Evolutionary conservation across 192 early-diverging fungal genomes (phyloP).

Genomic region (Umbelopsis isabellina): DNA sequence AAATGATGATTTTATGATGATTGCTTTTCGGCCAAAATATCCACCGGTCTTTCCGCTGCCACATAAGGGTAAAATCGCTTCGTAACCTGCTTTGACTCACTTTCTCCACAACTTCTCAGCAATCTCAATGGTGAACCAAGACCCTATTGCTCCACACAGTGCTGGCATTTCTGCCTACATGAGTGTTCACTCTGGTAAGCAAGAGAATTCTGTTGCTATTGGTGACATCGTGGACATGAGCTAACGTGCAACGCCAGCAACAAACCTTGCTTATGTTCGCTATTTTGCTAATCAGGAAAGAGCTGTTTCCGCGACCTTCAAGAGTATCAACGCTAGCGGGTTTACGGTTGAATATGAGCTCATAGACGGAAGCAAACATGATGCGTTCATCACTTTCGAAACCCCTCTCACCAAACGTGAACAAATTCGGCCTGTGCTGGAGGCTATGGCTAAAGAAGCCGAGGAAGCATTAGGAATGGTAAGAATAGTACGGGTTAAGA

Average conservation of each 20-base stretch:
- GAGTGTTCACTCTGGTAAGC: slow-evolving; percentile 40
- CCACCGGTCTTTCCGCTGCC: no score
- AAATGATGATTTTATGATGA: no score
- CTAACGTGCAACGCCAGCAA: slow-evolving; percentile 18
- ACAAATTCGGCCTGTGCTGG: slow-evolving; percentile 45
- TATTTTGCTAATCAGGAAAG: slow-evolving; percentile 39
- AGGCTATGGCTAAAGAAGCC: slow-evolving; percentile 52
- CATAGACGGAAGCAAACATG: slow-evolving; percentile 23
- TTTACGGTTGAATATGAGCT: slow-evolving; percentile 33
- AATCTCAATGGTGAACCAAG: slow-evolving; percentile 23
- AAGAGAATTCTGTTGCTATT: background rate
- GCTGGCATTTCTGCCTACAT: slow-evolving; percentile 42
- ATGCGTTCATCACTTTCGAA: slow-evolving; percentile 37
- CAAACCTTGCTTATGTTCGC: slow-evolving; percentile 44
- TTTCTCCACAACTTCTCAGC: background rate
- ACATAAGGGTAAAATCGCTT: background rate
- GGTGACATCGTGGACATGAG: background rate
- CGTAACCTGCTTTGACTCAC: background rate
- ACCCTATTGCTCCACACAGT: slow-evolving; percentile 41
- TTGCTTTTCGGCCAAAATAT: no score
- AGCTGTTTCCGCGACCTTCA: slow-evolving; percentile 41
- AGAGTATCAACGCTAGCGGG: slow-evolving; percentile 35
- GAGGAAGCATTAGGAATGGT: slow-evolving; percentile 47
- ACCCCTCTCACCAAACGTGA: slow-evolving; percentile 36
- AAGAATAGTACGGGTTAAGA: slow-evolving; percentile 15